Conservation (phyloP, 2,329 filamentous ascomycete genomes). For the Xylariaceae sp. region DNA sequence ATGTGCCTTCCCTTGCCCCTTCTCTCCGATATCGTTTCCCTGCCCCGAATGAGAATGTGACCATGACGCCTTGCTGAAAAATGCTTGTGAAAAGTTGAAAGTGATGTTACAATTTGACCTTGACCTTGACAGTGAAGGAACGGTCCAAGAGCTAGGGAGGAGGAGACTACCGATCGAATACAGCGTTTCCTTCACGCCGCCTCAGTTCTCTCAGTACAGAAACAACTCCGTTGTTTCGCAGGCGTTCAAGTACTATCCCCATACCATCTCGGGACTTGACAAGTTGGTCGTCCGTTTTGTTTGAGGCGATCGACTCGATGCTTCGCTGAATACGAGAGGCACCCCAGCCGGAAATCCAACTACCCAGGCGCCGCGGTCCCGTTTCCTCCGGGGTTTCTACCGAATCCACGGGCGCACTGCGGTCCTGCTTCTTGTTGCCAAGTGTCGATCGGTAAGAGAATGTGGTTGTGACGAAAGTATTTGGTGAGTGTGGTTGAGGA, state of each 20-base stretch:
- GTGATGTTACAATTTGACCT: constrained; percentile 15
- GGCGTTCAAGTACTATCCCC: constrained; percentile 70
- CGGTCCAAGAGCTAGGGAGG: not conserved
- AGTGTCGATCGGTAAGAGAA: constrained; percentile 68
- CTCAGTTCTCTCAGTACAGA: constrained; percentile 50
- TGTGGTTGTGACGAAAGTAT: constrained; percentile 65
- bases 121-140: constrained; percentile 8
- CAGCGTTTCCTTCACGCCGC: constrained; percentile 38
- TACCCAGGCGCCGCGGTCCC: constrained; percentile 29
- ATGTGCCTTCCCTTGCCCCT: constrained; percentile 1
- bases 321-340: constrained; percentile 68
- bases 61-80: constrained; percentile 23
- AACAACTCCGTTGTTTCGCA: constrained; percentile 53
- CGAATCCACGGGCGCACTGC: constrained; percentile 34
- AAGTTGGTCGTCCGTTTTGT: constrained; percentile 70
- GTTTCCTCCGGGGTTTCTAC: constrained; percentile 39
- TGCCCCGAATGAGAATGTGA: constrained; percentile 10
- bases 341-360: constrained; percentile 52
- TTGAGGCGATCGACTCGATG: constrained; percentile 72
- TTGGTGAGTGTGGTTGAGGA: constrained; percentile 26
- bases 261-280: constrained; percentile 79
- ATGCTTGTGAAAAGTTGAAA: constrained; percentile 9
- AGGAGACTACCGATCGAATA: constrained; percentile 26
- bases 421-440: constrained; percentile 60
- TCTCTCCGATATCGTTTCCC: constrained; percentile 16